Percentiles rank a stretch among this genome's conserved stretches.
phyloP scores from a whole-genome alignment of 1,284 basidiomycete species.

The Lentinula novae-zelandiae region DNA sequence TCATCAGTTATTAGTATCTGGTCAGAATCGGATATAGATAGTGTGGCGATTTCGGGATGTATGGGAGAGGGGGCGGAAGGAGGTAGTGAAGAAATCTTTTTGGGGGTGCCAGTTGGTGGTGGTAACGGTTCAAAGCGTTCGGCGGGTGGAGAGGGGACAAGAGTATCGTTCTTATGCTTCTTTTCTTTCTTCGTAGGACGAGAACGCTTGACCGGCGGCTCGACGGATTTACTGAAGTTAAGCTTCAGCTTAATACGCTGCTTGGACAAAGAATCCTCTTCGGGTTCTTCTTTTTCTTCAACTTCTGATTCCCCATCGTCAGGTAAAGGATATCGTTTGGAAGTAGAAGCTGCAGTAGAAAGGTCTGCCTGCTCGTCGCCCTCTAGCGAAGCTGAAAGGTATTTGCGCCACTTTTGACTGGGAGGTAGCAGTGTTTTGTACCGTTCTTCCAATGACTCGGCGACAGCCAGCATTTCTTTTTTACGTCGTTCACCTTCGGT shows the following conservation, averaged over 20 bases:
- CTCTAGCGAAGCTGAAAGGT: not conserved
- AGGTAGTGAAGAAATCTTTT: conserved; percentile 3
- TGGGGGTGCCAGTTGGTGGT: not conserved
- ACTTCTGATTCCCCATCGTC: conserved; percentile 10
- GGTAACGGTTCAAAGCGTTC: not conserved
- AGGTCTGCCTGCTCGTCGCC: not conserved
- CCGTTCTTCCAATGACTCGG: conserved; percentile 60
- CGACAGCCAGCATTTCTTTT: conserved; percentile 67
- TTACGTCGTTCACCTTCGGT: conserved; percentile 68
- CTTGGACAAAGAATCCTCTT: not conserved
- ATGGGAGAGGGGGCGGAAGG: conserved; percentile 18
- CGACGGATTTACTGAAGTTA: conserved; percentile 19
- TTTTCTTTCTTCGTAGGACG: conserved; percentile 5
- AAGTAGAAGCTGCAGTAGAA: not conserved
- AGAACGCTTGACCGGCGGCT: not conserved
- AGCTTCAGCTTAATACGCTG: conserved; percentile 36
- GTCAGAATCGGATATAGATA: conserved; percentile 4
- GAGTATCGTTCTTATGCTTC: not conserved
- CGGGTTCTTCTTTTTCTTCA: conserved; percentile 8
- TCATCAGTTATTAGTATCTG: not conserved
- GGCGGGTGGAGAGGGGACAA: not conserved
- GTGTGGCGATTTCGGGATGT: conserved; percentile 20
- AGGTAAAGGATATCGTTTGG: not conserved
- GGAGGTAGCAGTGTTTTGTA: conserved; percentile 69
- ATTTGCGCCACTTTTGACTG: not conserved